A percentile compares a stretch with the other conserved stretches of the same genome.
These are phyloP conservation scores for Solanum sparsipilum DNA, from an alignment of 257 asterid genomes.

Conservation along the genomic window DNA sequence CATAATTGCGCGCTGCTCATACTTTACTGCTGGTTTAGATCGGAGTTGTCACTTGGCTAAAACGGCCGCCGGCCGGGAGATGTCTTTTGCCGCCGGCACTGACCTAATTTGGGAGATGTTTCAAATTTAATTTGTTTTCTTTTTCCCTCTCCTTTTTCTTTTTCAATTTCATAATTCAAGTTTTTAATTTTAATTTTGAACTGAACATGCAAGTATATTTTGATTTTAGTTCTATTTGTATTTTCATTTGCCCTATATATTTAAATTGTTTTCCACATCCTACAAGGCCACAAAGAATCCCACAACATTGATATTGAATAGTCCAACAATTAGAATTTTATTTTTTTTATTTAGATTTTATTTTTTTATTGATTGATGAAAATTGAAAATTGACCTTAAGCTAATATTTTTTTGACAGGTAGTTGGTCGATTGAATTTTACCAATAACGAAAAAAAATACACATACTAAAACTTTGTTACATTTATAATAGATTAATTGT, in stretches of 20 bases:
- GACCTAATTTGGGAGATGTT: slow-evolving; percentile 2
- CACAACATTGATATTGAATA: not conserved
- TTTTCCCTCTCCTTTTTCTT: not conserved
- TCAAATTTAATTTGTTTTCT: not conserved
- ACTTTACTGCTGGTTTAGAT: not conserved
- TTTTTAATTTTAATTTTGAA: not conserved
- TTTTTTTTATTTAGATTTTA: no score
- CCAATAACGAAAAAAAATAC: not conserved
- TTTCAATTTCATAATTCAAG: not conserved
- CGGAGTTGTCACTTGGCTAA: not conserved
- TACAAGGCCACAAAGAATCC: no score
- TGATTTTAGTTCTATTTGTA: not conserved
- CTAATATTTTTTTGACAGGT: not conserved
- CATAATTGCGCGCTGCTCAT: slow-evolving; percentile 76
- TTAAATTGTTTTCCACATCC: not conserved
- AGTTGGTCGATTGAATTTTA: not conserved
- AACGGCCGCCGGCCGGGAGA: not conserved
- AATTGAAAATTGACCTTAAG: not conserved
- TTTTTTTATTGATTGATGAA: not conserved
- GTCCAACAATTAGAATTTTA: not conserved
- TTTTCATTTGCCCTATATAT: not conserved
- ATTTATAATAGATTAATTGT: no score
- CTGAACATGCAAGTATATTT: not conserved
- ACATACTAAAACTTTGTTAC: no score
- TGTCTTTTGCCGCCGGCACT: slow-evolving; percentile 40